phyloP scores from a whole-genome alignment of 208 protist species.

The Naegleria lovaniensis region DNA sequence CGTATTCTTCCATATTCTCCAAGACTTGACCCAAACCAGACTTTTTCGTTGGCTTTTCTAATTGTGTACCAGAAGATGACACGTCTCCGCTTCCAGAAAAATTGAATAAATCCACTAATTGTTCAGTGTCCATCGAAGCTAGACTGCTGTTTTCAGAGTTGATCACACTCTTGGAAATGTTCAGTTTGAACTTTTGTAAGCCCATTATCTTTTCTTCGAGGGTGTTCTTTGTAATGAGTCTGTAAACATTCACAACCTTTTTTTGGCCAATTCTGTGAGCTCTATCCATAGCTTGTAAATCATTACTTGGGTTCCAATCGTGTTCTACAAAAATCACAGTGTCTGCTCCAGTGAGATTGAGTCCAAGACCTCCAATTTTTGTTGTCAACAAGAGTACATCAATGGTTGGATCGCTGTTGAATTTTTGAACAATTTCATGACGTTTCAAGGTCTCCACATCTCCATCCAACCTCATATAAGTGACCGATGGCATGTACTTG shows the following conservation, averaged over 20 bases:
- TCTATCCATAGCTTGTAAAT: slow-evolving; percentile 53
- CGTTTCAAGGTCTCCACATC: slow-evolving; percentile 28
- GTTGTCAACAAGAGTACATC: slow-evolving; percentile 76
- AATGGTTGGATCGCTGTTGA: slow-evolving; percentile 73
- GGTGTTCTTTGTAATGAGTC: slow-evolving; percentile 69
- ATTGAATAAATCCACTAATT: slow-evolving; percentile 12
- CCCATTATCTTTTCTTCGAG: slow-evolving; percentile 83
- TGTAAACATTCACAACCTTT: slow-evolving; percentile 85
- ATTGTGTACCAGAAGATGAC: not conserved
- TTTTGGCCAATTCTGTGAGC: slow-evolving; percentile 27
- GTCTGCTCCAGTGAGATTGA: slow-evolving; percentile 74
- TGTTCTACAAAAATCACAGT: slow-evolving; percentile 78
- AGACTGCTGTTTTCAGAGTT: not conserved
- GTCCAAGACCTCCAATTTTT: slow-evolving; percentile 66
- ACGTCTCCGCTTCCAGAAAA: not conserved
- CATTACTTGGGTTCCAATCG: slow-evolving; percentile 76
- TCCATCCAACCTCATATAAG: slow-evolving; percentile 70
- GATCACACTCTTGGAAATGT: slow-evolving; percentile 1
- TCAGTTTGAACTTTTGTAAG: slow-evolving; percentile 47
- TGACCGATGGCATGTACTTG: slow-evolving; percentile 17
- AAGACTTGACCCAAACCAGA: not conserved
- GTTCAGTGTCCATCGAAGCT: not conserved
- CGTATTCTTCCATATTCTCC: not conserved
- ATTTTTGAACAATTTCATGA: slow-evolving; percentile 53
- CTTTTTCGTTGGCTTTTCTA: not conserved